Percentiles rank a stretch among this genome's conserved stretches.
Conservation (phyloP, 192 early-diverging fungal species). For the Gryganskiella cystojenkinii region DNA sequence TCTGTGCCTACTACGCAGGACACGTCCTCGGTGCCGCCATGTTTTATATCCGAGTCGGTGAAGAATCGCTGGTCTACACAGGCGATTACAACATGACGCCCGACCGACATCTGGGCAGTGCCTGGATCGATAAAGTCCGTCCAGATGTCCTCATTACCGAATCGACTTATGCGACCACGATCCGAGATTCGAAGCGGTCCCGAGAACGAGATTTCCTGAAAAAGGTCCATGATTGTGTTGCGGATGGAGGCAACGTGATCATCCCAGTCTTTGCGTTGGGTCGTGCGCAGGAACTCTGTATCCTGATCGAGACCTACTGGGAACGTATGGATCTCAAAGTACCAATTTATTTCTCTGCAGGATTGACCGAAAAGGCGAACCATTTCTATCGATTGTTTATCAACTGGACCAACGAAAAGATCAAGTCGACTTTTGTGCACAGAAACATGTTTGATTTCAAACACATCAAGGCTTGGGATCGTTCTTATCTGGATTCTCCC, state of each 20-base stretch:
- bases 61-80: conserved; percentile 85
- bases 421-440: conserved; percentile 92
- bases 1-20: conserved; percentile 94
- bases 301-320: conserved; percentile 96
- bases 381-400: conserved; percentile 98
- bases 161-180: conserved; percentile 96
- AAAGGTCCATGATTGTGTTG: conserved; percentile 85
- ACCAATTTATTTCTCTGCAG: conserved; percentile 97
- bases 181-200: conserved; percentile 92
- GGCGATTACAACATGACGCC: conserved; percentile 94
- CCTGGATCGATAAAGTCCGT: conserved; percentile 94
- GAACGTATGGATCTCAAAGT: conserved; percentile 88
- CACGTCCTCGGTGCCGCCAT: conserved; percentile 98
- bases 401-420: conserved; percentile 98
- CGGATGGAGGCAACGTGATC: conserved; percentile 86
- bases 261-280: conserved; percentile 99
- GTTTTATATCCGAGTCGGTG: conserved; percentile 86
- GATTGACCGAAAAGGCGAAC: conserved; percentile 93
- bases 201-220: conserved; percentile 94
- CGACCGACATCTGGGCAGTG: conserved; percentile 91
- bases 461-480: conserved; percentile 88
- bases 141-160: conserved; percentile 97
- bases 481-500: conserved; percentile 74
- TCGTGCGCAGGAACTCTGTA: conserved; percentile 97
- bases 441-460: conserved; percentile 98